A percentile compares a stretch with the other conserved stretches of the same genome.
Conservation (phyloP, 495 filamentous ascomycete genomes). For the Diplogelasinospora grovesii region DNA sequence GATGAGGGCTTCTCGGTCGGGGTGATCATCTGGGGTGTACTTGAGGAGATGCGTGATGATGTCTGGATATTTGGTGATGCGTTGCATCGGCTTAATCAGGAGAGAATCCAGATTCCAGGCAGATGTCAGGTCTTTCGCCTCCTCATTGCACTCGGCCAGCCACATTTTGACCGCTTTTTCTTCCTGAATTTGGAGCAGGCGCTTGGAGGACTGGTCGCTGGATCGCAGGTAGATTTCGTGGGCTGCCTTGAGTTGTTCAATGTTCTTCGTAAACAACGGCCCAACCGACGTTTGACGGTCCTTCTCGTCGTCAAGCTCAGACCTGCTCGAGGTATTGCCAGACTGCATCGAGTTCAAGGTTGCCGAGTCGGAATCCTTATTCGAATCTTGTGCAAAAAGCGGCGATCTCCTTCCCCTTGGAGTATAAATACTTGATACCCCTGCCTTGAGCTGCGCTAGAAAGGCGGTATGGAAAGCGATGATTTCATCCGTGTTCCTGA, state of each 20-base stretch:
- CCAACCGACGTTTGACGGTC: constrained; percentile 74
- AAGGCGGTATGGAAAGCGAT: constrained; percentile 75
- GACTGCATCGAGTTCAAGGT: constrained; percentile 26
- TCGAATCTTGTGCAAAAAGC: constrained; percentile 20
- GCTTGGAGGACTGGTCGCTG: constrained; percentile 74
- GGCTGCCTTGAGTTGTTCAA: constrained; percentile 72
- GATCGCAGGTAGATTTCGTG: constrained; percentile 84
- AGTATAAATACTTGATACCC: constrained; percentile 65
- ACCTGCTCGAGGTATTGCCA: constrained; percentile 16
- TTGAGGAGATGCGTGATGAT: constrained; percentile 72
- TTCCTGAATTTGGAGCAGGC: constrained; percentile 64
- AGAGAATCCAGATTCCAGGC: constrained; percentile 94
- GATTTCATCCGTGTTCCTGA: constrained; percentile 83
- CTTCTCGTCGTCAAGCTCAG: constrained; percentile 43
- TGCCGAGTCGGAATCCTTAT: constrained; percentile 24
- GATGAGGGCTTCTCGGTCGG: constrained; percentile 64
- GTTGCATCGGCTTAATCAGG: constrained; percentile 90
- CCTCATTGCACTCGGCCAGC: constrained; percentile 83
- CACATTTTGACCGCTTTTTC: constrained; percentile 75
- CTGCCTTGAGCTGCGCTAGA: constrained; percentile 68
- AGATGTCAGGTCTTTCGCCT: constrained; percentile 78
- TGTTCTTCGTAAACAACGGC: constrained; percentile 64
- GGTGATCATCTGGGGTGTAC: constrained; percentile 71
- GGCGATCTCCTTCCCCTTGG: constrained; percentile 40
- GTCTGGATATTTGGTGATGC: constrained; percentile 85